A percentile compares a stretch with the other conserved stretches of the same genome.
Evolutionary conservation across 2,329 filamentous ascomycete genomes (phyloP).

Genomic region (Tricladium varicosporioides): DNA sequence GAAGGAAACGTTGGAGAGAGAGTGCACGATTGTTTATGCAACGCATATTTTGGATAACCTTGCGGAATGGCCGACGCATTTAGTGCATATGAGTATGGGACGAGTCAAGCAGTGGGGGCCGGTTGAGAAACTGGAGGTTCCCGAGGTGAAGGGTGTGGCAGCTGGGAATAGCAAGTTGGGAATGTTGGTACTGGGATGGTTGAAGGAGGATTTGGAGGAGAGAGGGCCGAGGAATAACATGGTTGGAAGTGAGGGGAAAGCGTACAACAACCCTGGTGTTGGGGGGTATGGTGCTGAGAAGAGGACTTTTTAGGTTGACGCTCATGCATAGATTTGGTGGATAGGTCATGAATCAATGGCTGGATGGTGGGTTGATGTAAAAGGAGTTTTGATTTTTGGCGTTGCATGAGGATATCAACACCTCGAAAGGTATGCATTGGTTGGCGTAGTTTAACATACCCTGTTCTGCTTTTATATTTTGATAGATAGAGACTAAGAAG

Average conservation of each 20-base stretch:
- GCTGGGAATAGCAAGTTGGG: conserved; percentile 81
- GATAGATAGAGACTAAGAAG: conserved; percentile 13
- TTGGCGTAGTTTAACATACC: conserved; percentile 32
- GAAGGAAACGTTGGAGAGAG: conserved; percentile 75
- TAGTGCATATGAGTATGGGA: conserved; percentile 93
- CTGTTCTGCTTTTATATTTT: conserved; percentile 9
- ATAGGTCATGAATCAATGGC: background rate
- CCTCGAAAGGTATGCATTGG: conserved; percentile 18
- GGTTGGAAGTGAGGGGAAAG: conserved; percentile 41
- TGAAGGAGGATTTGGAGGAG: conserved; percentile 75
- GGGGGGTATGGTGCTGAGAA: conserved; percentile 64
- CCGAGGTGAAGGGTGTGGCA: conserved; percentile 32
- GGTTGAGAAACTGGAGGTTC: conserved; percentile 63
- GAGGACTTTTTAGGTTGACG: conserved; percentile 19
- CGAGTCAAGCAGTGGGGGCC: conserved; percentile 82
- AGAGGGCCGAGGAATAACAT: conserved; percentile 67
- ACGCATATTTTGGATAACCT: conserved; percentile 97
- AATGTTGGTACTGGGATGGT: conserved; percentile 84
- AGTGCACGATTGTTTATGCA: conserved; percentile 93
- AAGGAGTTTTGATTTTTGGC: background rate
- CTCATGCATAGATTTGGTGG: background rate
- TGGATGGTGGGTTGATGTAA: background rate
- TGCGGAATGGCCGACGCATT: conserved; percentile 89
- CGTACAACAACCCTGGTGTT: conserved; percentile 54
- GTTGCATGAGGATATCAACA: conserved; percentile 17